Conservation (phyloP, 1,284 basidiomycete genomes). For the Puccinia brachypodii region DNA sequence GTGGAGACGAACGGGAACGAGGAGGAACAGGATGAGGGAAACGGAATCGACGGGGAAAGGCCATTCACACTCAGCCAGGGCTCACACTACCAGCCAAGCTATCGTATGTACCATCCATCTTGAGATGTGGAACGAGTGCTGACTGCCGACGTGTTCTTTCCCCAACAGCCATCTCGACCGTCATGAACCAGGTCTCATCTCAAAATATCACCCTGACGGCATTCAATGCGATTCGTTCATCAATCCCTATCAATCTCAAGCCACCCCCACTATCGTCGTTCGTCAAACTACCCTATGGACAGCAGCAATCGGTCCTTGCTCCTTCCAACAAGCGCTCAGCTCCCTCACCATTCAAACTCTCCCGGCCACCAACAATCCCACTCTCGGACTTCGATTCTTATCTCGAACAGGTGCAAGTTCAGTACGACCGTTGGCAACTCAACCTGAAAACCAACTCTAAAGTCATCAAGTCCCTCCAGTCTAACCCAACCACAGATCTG, state of each 20-base stretch:
- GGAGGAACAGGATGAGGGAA: neutral
- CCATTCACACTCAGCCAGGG: neutral
- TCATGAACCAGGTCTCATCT: constrained; percentile 33
- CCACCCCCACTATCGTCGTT: constrained; percentile 35
- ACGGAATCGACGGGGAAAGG: neutral
- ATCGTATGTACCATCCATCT: constrained; percentile 2
- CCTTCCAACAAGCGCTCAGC: constrained; percentile 64
- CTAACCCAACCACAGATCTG: constrained; percentile 53
- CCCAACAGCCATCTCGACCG: constrained; percentile 34
- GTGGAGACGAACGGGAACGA: neutral
- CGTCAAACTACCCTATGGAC: constrained; percentile 17
- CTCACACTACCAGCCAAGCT: constrained; percentile 20
- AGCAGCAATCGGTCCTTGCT: constrained; percentile 28
- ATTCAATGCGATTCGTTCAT: constrained; percentile 38
- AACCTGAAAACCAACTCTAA: constrained; percentile 22
- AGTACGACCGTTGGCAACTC: constrained; percentile 65
- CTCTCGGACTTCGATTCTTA: constrained; percentile 83
- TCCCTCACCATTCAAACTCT: constrained; percentile 69
- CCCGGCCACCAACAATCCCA: constrained; percentile 72
- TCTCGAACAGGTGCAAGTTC: constrained; percentile 69
- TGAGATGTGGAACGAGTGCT: no score
- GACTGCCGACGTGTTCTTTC: neutral
- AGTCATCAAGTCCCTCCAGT: constrained; percentile 49
- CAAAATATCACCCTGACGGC: constrained; percentile 34
- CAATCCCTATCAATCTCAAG: constrained; percentile 40